Base-by-base conservation (phyloP, 2,329 filamentous ascomycete species). In the Fusarium nygamai region DNA sequence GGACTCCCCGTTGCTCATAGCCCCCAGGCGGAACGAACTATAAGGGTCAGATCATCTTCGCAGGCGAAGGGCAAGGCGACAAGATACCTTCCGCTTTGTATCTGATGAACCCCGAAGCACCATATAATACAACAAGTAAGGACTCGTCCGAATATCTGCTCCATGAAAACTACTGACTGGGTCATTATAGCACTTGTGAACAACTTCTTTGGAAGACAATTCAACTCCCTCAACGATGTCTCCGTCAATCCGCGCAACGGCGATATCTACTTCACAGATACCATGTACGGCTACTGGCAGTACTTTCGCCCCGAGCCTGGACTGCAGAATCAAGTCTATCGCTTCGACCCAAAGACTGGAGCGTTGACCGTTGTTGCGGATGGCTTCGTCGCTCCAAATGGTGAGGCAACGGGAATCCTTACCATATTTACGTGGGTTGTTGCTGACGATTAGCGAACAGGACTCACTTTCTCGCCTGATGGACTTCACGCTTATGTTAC, bases 261-360 rank as follows among this genome's bases (percentile, higher is more conserved):
- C n/a, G 86, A 89, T 33, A 81, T 92, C n/a, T 92, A 90, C 82
- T 92, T 92, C 75, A 92, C 90, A 4, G 90, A 92, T 66, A 87
- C 88, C 0, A 84, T 86, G 13, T 92, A 92, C 72, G 90, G 89
- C 7, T 88, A 84, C 68, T 83, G 88, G 47, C 90, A 92, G 76
- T 84, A 88, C 31, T 91, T 92, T 74, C 84, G 90, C 0, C 87
- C 87, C 0, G 72, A 79, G 11, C 89, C 89, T 0, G 86, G 85
- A 1, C 77, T 91, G 17, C 87, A 84, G 9, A 88, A 87, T 65
- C 90, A 92, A 75, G 88, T 91, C 1, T 92, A 92, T 78, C 85
- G 88, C 5, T 86, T 87, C 51, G 85, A 88, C 50, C 84, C 86
- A 3, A 74, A 69, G 1, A 90, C 86, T 0, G 87, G 87, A 0